Percentiles rank a stretch among this genome's conserved stretches.
Conservation (phyloP, 441 rosid genomes). For the Macaranga tanarius region DNA sequence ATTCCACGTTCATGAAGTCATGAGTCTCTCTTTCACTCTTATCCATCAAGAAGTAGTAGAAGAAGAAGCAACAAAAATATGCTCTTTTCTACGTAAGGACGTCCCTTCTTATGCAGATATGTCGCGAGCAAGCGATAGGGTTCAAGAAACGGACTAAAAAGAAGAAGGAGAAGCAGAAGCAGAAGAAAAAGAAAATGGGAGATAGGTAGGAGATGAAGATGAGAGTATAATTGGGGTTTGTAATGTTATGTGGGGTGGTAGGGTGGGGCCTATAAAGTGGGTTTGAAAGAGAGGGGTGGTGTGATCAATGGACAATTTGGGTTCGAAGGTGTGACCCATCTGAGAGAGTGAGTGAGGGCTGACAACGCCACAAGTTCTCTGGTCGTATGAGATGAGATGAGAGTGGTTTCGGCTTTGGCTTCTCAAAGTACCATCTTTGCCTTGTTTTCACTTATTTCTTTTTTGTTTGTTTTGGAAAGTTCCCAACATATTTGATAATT, state of each 20-base stretch:
- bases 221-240: background rate
- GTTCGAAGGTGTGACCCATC: conserved; percentile 31
- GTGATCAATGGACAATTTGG: conserved; percentile 31
- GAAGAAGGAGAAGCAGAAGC: background rate
- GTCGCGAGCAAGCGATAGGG: no score
- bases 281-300: conserved; percentile 15
- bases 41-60: conserved; percentile 39
- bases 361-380: conserved; percentile 50
- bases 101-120: no score
- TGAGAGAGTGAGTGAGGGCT: conserved; percentile 48
- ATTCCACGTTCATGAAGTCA: conserved; percentile 88
- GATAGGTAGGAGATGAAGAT: background rate
- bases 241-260: background rate
- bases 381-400: conserved; percentile 33
- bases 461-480: conserved; percentile 26
- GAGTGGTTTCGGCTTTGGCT: conserved; percentile 27
- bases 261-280: conserved; percentile 32
- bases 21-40: conserved; percentile 63
- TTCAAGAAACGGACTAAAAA: background rate
- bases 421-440: conserved; percentile 31
- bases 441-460: conserved; percentile 22
- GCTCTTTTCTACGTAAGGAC: no score
- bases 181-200: background rate
- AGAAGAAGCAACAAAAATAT: no score
- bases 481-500: conserved; percentile 13